Percentiles rank a stretch among this genome's conserved stretches.
phyloP scores from a whole-genome alignment of 2,329 filamentous ascomycete species.

The Xylariaceae sp. region DNA sequence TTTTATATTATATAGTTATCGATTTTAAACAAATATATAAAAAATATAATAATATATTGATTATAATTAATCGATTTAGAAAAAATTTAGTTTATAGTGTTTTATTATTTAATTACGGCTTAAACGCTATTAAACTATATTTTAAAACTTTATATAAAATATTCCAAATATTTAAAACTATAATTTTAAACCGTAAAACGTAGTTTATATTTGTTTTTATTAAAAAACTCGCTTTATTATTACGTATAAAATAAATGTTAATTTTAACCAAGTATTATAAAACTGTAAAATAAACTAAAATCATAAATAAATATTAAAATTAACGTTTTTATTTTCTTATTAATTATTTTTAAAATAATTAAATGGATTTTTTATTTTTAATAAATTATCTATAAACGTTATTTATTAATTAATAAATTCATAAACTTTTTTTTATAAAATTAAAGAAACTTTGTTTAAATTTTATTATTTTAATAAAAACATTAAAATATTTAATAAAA shows the following conservation, averaged over 20 bases:
- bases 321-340: neutral
- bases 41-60: conserved; percentile 1
- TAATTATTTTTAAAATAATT: conserved; percentile 4
- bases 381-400: neutral
- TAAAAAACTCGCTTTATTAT: too few relatives aligned
- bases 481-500: too few relatives aligned
- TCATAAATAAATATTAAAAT: neutral
- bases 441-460: neutral
- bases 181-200: too few relatives aligned
- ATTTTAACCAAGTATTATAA: too few relatives aligned
- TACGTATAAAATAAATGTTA: too few relatives aligned
- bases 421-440: conserved; percentile 2
- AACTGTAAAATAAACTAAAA: too few relatives aligned
- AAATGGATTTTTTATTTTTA: neutral
- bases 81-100: neutral
- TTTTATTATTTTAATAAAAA: conserved; percentile 1
- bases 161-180: too few relatives aligned
- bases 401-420: neutral
- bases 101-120: neutral
- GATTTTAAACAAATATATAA: conserved; percentile 3
- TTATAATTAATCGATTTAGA: neutral
- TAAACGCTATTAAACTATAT: neutral
- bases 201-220: too few relatives aligned
- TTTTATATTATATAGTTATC: neutral
- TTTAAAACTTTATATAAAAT: too few relatives aligned